Evolutionary conservation across 2,329 filamentous ascomycete species (phyloP).

Genomic region (Epichloe glyceriae): DNA sequence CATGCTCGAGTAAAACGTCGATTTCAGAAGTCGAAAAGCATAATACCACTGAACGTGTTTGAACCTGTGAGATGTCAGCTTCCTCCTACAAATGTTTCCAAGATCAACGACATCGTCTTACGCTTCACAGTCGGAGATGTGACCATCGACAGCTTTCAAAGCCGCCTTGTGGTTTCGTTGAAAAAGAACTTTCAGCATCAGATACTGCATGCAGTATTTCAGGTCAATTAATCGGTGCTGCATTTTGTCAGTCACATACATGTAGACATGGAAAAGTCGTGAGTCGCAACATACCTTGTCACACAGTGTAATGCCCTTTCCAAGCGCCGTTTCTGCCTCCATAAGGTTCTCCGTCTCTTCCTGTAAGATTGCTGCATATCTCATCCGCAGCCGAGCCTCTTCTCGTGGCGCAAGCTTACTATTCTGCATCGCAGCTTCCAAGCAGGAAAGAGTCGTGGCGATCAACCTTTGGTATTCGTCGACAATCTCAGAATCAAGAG

Average conservation of each 20-base stretch:
- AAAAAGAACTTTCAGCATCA: constrained; percentile 57
- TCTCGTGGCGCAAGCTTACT: constrained; percentile 47
- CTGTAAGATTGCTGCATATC: constrained; percentile 58
- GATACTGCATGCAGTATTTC: constrained; percentile 66
- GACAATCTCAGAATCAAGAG: constrained; percentile 28
- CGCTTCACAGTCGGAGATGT: constrained; percentile 56
- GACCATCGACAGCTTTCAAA: constrained; percentile 55
- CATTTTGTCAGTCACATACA: constrained; percentile 2
- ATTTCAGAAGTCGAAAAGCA: constrained; percentile 61
- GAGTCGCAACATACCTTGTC: constrained; percentile 37
- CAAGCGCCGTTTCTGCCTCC: constrained; percentile 59
- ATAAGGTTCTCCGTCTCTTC: constrained; percentile 67
- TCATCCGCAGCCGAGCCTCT: constrained; percentile 55
- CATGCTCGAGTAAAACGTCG: constrained; percentile 52
- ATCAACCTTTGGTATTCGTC: constrained; percentile 61
- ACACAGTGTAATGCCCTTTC: constrained; percentile 57
- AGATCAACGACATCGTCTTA: constrained; percentile 22
- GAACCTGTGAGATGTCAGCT: constrained; percentile 26
- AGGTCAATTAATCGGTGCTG: constrained; percentile 40
- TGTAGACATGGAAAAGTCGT: background rate
- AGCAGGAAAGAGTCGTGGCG: constrained; percentile 57
- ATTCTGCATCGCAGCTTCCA: constrained; percentile 55
- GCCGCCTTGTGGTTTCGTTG: constrained; percentile 60
- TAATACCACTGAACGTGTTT: constrained; percentile 64
- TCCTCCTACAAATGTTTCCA: background rate